Conservation (phyloP, 1,284 basidiomycete species). For the Rhodofomes roseus region DNA sequence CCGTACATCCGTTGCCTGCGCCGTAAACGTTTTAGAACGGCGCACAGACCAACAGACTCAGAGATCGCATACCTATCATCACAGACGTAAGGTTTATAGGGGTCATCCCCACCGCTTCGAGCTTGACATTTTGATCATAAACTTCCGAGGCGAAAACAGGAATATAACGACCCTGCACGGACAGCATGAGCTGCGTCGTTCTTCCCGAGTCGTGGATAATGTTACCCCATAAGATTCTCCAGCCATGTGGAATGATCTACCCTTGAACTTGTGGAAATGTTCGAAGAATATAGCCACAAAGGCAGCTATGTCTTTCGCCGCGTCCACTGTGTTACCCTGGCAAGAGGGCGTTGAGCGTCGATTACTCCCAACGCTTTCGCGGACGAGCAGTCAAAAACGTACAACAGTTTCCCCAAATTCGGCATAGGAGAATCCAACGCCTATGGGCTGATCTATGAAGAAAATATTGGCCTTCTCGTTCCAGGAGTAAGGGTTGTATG, state of each 20-base stretch:
- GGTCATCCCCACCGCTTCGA: slow-evolving; percentile 54
- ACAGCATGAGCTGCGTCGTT: background rate
- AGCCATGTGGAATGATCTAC: slow-evolving; percentile 66
- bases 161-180: slow-evolving; percentile 69
- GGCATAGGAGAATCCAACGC: slow-evolving; percentile 70
- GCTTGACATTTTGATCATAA: slow-evolving; percentile 70
- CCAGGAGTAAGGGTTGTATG: slow-evolving; percentile 61
- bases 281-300: slow-evolving; percentile 78
- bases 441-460: slow-evolving; percentile 67
- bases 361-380: too few species aligned
- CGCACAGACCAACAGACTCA: background rate
- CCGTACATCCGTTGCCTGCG: slow-evolving; percentile 45
- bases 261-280: slow-evolving; percentile 64
- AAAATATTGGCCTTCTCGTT: slow-evolving; percentile 68
- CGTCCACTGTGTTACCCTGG: slow-evolving; percentile 38
- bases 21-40: background rate
- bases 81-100: slow-evolving; percentile 81
- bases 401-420: slow-evolving; percentile 65
- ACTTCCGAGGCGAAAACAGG: slow-evolving; percentile 81
- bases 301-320: slow-evolving; percentile 64
- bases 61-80: slow-evolving; percentile 62
- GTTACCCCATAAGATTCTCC: slow-evolving; percentile 67
- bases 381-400: slow-evolving; percentile 16
- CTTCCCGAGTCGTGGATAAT: background rate
- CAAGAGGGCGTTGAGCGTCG: slow-evolving; percentile 58